Evolutionary conservation across 768 basidiomycete species (phyloP).

Genomic region (Hericium erinaceus): DNA sequence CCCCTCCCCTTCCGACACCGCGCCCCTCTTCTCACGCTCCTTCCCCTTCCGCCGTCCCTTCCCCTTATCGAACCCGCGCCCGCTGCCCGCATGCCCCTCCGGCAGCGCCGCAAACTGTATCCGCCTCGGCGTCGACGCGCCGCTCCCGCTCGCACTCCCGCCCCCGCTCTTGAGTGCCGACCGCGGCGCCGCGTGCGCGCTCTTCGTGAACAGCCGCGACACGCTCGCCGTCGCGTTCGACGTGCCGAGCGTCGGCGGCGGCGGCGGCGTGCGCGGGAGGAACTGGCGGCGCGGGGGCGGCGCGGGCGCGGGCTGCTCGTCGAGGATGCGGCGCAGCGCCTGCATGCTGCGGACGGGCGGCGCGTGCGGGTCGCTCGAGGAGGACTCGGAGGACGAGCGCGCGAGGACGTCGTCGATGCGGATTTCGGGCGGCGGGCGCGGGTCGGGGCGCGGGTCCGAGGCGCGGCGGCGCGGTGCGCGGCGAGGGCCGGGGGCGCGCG

Average conservation of each 20-base stretch:
- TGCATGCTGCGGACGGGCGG: slow-evolving; percentile 55
- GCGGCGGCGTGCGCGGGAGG: slow-evolving; percentile 41
- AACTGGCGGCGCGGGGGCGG: slow-evolving; percentile 21
- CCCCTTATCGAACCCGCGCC: slow-evolving; percentile 21
- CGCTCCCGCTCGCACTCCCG: slow-evolving; percentile 29
- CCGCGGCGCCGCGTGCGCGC: slow-evolving; percentile 43
- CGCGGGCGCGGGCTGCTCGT: slow-evolving; percentile 28
- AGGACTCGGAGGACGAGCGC: slow-evolving; percentile 21
- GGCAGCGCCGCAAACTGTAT: slow-evolving; percentile 73
- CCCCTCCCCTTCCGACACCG: slow-evolving; percentile 5
- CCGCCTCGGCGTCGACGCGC: slow-evolving; percentile 54
- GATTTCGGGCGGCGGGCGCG: slow-evolving; percentile 16
- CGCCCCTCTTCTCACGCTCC: slow-evolving; percentile 14
- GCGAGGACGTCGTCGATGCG: slow-evolving; percentile 42
- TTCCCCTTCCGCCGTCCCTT: slow-evolving; percentile 16
- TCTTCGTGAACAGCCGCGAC: slow-evolving; percentile 66
- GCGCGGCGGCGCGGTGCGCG: not conserved
- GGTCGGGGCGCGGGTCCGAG: slow-evolving; percentile 20
- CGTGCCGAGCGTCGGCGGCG: slow-evolving; percentile 43
- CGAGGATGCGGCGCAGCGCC: slow-evolving; percentile 63
- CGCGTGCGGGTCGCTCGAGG: slow-evolving; percentile 45
- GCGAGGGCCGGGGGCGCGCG: not conserved
- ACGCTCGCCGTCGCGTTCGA: slow-evolving; percentile 72
- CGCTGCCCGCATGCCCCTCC: slow-evolving; percentile 26
- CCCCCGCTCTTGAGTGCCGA: slow-evolving; percentile 33